A percentile compares a stretch with the other conserved stretches of the same genome.
Evolutionary conservation across 257 asterid genomes (phyloP).

Genomic region (Nicotiana sylvestris): DNA sequence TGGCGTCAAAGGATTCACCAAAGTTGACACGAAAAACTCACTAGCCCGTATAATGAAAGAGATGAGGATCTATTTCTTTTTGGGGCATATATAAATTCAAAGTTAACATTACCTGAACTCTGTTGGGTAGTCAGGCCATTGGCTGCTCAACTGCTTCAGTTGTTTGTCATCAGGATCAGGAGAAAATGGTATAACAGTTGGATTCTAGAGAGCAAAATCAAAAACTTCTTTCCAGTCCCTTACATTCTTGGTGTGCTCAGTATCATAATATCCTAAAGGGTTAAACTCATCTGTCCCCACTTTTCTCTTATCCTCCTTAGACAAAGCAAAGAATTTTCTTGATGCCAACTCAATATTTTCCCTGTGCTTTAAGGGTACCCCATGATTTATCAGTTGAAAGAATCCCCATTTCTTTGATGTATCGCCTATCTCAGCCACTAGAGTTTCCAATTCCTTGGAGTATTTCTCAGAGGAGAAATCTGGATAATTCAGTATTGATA

Average conservation of each 20-base stretch:
- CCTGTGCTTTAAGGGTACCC: slow-evolving; percentile 44
- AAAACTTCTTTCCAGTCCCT: slow-evolving; percentile 82
- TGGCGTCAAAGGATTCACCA: no score
- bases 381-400: slow-evolving; percentile 81
- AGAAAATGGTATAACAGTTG: slow-evolving; percentile 39
- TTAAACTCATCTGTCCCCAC: slow-evolving; percentile 42
- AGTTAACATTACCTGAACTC: slow-evolving; percentile 30
- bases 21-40: no score
- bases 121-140: slow-evolving; percentile 59
- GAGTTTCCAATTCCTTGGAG: slow-evolving; percentile 13
- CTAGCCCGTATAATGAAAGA: no score
- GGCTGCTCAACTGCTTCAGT: slow-evolving; percentile 29
- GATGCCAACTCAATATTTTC: slow-evolving; percentile 46
- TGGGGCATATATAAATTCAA: not conserved
- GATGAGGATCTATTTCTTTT: not conserved
- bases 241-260: slow-evolving; percentile 61
- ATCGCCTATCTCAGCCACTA: slow-evolving; percentile 44
- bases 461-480: slow-evolving; percentile 7
- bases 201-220: slow-evolving; percentile 46
- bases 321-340: slow-evolving; percentile 42
- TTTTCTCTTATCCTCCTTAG: slow-evolving; percentile 55
- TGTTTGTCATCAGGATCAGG: slow-evolving; percentile 42
- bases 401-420: slow-evolving; percentile 69
- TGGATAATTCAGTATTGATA: slow-evolving; percentile 32
- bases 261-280: slow-evolving; percentile 52